Evolutionary conservation across 352 stramenopile species (phyloP).

Genomic region (Achlya hypogyna): DNA sequence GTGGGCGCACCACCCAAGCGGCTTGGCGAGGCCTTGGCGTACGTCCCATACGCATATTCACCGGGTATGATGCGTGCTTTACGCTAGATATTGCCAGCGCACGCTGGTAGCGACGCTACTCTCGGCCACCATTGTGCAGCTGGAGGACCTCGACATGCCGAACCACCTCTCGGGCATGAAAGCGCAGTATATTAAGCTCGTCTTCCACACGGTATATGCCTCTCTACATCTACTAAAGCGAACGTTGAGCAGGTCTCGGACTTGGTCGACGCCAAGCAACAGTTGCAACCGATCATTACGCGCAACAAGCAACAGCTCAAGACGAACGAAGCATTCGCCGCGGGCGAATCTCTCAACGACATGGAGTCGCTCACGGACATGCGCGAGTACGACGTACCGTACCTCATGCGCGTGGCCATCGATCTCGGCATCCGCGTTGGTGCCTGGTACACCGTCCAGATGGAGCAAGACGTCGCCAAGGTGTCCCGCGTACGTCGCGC

Average conservation of each 20-base stretch:
- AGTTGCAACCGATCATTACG: slow-evolving; percentile 45
- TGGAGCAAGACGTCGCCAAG: slow-evolving; percentile 29
- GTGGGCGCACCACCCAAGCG: slow-evolving; percentile 58
- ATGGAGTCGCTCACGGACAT: not conserved
- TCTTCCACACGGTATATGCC: slow-evolving; percentile 64
- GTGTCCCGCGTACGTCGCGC: not conserved
- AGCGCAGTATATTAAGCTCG: slow-evolving; percentile 83
- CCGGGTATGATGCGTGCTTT: slow-evolving; percentile 29
- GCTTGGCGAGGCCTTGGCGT: slow-evolving; percentile 63
- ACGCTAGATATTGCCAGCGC: slow-evolving; percentile 44
- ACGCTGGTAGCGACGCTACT: slow-evolving; percentile 83
- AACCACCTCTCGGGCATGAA: slow-evolving; percentile 86
- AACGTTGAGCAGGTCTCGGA: slow-evolving; percentile 29
- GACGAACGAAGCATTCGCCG: slow-evolving; percentile 48
- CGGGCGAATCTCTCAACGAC: slow-evolving; percentile 6
- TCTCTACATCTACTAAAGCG: not conserved
- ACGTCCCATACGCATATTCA: slow-evolving; percentile 33
- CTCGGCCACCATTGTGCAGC: slow-evolving; percentile 60
- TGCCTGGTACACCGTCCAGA: slow-evolving; percentile 94
- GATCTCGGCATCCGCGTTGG: slow-evolving; percentile 94
- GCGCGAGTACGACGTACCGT: slow-evolving; percentile 97
- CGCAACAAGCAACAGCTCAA: slow-evolving; percentile 57
- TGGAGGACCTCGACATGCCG: slow-evolving; percentile 87
- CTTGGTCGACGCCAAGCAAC: slow-evolving; percentile 56
- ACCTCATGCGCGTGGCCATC: slow-evolving; percentile 93